Evolutionary conservation across 2,329 filamentous ascomycete genomes (phyloP).

Genomic region (Exophiala sideris): DNA sequence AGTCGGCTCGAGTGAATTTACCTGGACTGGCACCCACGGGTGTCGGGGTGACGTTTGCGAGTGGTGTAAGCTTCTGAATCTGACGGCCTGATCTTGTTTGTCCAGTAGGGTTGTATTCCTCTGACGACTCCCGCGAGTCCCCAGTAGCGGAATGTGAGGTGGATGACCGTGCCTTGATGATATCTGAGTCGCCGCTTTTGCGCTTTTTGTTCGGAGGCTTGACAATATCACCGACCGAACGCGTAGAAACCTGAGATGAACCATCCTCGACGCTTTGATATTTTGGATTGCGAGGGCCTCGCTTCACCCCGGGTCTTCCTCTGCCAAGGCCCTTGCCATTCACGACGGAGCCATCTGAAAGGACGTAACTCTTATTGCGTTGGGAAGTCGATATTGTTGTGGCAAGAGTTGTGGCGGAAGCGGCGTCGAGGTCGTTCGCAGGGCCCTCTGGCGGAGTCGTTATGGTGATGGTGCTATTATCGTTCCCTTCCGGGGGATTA

Average conservation of each 20-base stretch:
- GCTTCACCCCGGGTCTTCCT: constrained; percentile 29
- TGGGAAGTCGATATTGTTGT: neutral
- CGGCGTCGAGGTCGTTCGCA: neutral
- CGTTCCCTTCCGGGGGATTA: neutral
- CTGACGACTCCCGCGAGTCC: constrained; percentile 40
- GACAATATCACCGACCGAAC: neutral
- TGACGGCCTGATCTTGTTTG: constrained; percentile 74
- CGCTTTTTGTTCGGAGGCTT: constrained; percentile 14
- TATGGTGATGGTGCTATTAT: constrained; percentile 5
- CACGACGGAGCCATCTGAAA: constrained; percentile 24
- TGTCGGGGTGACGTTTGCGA: constrained; percentile 49
- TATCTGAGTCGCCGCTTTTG: constrained; percentile 15
- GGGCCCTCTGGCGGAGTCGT: neutral
- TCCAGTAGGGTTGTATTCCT: constrained; percentile 50
- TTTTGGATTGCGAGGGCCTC: constrained; percentile 23
- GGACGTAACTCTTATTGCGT: constrained; percentile 23
- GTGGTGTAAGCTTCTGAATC: constrained; percentile 63
- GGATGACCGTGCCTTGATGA: constrained; percentile 8
- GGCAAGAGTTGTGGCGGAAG: neutral
- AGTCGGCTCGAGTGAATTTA: constrained; percentile 11
- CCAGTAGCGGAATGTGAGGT: constrained; percentile 21
- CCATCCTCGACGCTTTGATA: constrained; percentile 1
- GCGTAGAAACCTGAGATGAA: constrained; percentile 1
- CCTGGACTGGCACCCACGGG: constrained; percentile 18
- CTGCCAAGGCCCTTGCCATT: constrained; percentile 29